Evolutionary conservation across 768 basidiomycete genomes (phyloP), one percentile per base, ranked within the genome.

Genomic region (Phlebiopsis gigantea): DNA sequence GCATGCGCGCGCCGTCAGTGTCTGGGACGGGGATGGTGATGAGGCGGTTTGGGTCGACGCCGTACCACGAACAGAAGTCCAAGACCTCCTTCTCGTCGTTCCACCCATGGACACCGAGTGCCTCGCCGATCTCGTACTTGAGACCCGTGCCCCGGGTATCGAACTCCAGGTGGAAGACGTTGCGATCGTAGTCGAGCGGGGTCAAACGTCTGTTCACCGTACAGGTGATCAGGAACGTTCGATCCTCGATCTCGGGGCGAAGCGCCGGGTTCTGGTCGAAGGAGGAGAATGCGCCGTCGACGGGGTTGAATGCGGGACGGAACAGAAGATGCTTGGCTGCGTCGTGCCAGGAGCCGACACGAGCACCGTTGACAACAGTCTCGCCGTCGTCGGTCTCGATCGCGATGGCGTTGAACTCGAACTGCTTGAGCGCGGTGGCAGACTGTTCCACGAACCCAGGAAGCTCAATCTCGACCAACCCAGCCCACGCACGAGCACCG

Each of bases 111-210:
- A 98, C 79, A 44, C 95, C 97, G 41, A 99, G 84, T 12, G 97
- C 97, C 73, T 98, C 97, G 56, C 97, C 97, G 55, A 98, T 93
- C 31, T 83, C 85, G 71, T 99, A 99, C 72, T 88, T 93, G 60
- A 99, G 79, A 8, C 94, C 94, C 22, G 97, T 99, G 29, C 91
- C 90, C 25, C 81, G 75, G 2, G 91, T 93, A 69, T 94, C 85
- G 68, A 99, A 95, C 75, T 98, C 97, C 63, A 99, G 80, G 74
- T 99, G 97, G 79, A 98, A 98, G 29, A 99, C 94, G 72, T 99
- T 98, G 63, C 97, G 91, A 71, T 98, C 90, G 73, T 99, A 99
- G 60, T 96, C 93, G 62, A 83, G 71, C 29, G 97, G 97, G 1
- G 97, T 98, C 47, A 99, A 82, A 29, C 97, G 90, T 44, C 87